phyloP scores from a whole-genome alignment of 2,329 filamentous ascomycete genomes.

The Diaporthe citrichinensis region DNA sequence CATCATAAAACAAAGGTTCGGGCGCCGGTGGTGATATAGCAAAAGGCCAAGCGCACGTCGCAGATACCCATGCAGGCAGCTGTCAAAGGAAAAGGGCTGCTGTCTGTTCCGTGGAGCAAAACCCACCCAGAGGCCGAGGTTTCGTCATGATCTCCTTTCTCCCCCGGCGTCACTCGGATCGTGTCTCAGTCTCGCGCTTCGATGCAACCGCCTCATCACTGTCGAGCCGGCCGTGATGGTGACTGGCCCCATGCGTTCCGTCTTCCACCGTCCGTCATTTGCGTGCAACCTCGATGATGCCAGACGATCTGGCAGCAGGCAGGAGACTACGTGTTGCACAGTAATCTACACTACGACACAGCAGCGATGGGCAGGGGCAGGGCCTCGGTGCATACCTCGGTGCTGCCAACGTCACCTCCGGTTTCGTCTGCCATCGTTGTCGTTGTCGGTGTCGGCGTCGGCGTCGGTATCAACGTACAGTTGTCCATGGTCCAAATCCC shows the following conservation, averaged over 20 bases:
- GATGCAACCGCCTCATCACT: constrained; percentile 1
- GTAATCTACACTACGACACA: no score
- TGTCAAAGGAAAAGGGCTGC: constrained; percentile 5
- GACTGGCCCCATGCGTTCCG: no score
- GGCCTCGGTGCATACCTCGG: no score
- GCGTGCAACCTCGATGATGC: no score
- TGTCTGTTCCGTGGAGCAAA: neutral
- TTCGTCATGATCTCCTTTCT: constrained; percentile 3
- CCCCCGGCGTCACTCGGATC: neutral
- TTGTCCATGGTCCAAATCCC: neutral
- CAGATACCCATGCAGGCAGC: neutral
- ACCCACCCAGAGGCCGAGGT: neutral
- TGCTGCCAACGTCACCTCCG: neutral
- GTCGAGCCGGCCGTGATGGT: no score
- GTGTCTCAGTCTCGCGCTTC: constrained; percentile 9
- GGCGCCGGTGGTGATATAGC: neutral
- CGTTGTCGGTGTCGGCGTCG: neutral
- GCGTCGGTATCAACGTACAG: neutral
- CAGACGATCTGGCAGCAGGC: no score
- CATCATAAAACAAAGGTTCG: neutral
- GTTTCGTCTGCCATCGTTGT: neutral
- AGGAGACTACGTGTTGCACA: neutral
- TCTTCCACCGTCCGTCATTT: no score
- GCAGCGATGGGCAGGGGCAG: neutral
- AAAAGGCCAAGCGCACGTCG: neutral